Percentiles rank a stretch among this genome's conserved stretches.
These are phyloP conservation scores for Stephania cephalantha DNA, from an alignment of 164 flowering plant species.

Conservation along the genomic window DNA sequence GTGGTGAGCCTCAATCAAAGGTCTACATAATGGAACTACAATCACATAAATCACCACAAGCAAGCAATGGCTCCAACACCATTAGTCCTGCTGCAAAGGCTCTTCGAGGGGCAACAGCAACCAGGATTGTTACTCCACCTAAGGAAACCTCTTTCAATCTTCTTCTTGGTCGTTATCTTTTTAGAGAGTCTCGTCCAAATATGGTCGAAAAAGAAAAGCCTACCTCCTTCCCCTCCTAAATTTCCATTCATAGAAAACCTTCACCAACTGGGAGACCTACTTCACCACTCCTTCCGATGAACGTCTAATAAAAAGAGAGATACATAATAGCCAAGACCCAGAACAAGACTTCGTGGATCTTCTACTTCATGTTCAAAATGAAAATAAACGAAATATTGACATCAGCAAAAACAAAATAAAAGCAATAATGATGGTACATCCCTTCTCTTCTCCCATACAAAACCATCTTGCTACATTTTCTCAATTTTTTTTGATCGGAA, in stretches of 20 bases:
- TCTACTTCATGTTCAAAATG: slow-evolving; percentile 3
- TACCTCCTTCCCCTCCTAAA: slow-evolving; percentile 12
- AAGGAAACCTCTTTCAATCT: no score
- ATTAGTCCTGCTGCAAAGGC: no score
- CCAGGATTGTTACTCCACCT: no score
- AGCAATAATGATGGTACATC: slow-evolving; percentile 7
- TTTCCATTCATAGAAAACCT: slow-evolving; percentile 11
- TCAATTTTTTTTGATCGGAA: no score
- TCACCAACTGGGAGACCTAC: slow-evolving; percentile 6
- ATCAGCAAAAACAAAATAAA: slow-evolving; percentile 4
- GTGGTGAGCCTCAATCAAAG: no score
- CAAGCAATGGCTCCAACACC: no score
- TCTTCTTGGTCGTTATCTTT: no score
- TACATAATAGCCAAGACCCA: not conserved
- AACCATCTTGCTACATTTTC: no score
- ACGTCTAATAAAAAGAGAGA: not conserved
- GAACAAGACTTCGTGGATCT: not conserved
- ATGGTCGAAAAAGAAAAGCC: not conserved
- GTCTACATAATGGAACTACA: no score
- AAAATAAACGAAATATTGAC: not conserved
- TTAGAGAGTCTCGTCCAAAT: no score
- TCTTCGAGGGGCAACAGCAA: no score
- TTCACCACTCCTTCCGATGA: not conserved
- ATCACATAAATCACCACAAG: no score
- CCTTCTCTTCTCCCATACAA: not conserved